Evolutionary conservation across 2,329 filamentous ascomycete species (phyloP), one percentile per base, ranked within the genome.

Genomic region (Pyrenophora seminiperda): DNA sequence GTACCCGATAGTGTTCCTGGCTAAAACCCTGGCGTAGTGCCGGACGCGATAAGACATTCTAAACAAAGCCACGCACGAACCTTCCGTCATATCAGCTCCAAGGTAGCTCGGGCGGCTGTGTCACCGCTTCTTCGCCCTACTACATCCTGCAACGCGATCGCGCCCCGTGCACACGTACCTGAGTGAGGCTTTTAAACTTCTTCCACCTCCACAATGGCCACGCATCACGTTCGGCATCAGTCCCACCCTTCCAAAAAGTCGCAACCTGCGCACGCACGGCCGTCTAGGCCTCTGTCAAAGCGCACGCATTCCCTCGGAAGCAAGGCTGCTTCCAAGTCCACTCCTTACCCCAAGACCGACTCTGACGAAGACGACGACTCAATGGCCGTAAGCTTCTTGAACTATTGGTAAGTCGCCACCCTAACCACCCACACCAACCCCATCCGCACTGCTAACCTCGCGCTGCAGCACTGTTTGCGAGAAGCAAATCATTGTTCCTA

Each of bases 401-500:
- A 81, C 54, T 82, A 76, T 70, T 82, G 79, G 79, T 81, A 67
- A 45, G 74, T 66, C 33, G 53, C 22, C 24, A 20, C 10, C 19
- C 6, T 9, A 9, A 4, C 4, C 7, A 32, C 7, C 27, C 11
- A 31, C 47, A 48, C 31, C 11, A 34, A 17, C 20, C 13, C 29
- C 7, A 20, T 29, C n/a, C 27, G 24, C 49, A 37, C 38, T 49
- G 32, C 58, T 64, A 45, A 59, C 41, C 11, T 38, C 13, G 2
- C 32, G 7, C 22, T 29, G 30, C 64, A 86, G 83, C 72, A 80
- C 83, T 56, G 84, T 81, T 65, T 87, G 84, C 70, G 84, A 87
- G 69, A 84, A 80, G 68, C 83, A 86, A 73, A 86, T 87, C 62
- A 79, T 83, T 44, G 78, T 81, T 24, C 84, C 84, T 13, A 80